Base-by-base conservation (phyloP, 2,329 filamentous ascomycete species). In the Pseudogymnoascus sp. region DNA sequence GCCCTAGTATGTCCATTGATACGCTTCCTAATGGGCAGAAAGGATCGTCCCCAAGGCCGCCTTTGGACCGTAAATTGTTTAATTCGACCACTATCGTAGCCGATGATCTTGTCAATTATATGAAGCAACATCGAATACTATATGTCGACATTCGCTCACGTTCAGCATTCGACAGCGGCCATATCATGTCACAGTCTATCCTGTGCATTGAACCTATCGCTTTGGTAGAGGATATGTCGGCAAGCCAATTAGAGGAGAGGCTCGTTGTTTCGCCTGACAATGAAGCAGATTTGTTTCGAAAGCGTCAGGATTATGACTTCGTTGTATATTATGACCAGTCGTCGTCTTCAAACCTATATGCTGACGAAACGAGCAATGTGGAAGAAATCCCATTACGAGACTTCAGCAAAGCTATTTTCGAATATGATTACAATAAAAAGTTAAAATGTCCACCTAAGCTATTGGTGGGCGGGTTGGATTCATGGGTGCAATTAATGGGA, bases 151-250 rank as follows among this genome's bases (percentile, higher is more conserved):
- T 97, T 44, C 87, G 94, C 40, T 79, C 84, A 63, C 86, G 94
- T 25, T 84, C 89, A 62, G 84, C 89, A 7, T 99, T 90, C 71
- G 91, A 97, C 68, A 82, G 88, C 59, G 94, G 94, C 0, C 94
- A 99, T 72, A 92, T 99, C 66, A 89, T 89, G 78, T 86, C 89
- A 5, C 87, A 87, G 63, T 87, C 85, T 5, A 90, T 92, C 40
- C 91, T 99, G 50, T 99, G 94, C 74, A 84, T 99, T 65, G 94
- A 99, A 70, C 91, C 92, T 23, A 83, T 95, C 50, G 83, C 88
- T 8, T 74, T 91, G 59, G 84, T 90, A 62, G 83, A 87, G 50
- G 87, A 84, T 53, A 81, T 87, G 18, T 86, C 85, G 1, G 84
- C 83, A 2, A 79, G 80, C 18, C 77, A 87, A 21, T 82, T 89